These are phyloP conservation scores for Udeniomyces megalosporus DNA, from an alignment of 768 basidiomycete genomes.

Conservation along the genomic window DNA sequence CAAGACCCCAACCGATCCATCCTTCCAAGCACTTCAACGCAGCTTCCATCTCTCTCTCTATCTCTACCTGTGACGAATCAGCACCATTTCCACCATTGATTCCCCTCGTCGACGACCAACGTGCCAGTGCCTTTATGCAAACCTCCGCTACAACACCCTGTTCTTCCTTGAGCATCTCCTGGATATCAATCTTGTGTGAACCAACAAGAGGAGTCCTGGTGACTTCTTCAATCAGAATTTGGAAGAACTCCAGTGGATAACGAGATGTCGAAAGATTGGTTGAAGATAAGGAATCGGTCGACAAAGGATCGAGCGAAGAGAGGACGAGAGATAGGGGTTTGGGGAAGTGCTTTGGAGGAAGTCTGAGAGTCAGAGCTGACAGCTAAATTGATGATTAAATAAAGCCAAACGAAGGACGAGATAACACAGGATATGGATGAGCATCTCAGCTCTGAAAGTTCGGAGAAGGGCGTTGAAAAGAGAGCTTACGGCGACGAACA, in stretches of 20 bases:
- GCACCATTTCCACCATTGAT: slow-evolving; percentile 24
- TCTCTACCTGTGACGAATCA: too few species aligned
- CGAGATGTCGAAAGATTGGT: slow-evolving; percentile 20
- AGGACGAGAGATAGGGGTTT: slow-evolving; percentile 58
- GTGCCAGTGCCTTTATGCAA: background rate
- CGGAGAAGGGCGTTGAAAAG: too few species aligned
- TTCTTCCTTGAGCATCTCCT: background rate
- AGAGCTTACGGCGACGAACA: slow-evolving; percentile 64
- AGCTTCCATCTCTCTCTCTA: slow-evolving; percentile 41
- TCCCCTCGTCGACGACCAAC: slow-evolving; percentile 21
- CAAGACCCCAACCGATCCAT: slow-evolving; percentile 56
- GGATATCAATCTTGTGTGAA: slow-evolving; percentile 1
- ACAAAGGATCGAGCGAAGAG: slow-evolving; percentile 46
- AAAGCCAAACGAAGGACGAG: too few species aligned
- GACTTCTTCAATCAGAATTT: slow-evolving; percentile 35
- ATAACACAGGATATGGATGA: too few species aligned
- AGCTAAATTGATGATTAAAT: background rate
- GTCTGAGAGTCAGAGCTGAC: slow-evolving; percentile 25
- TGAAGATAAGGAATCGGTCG: slow-evolving; percentile 41
- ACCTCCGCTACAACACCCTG: slow-evolving; percentile 3
- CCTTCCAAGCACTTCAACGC: slow-evolving; percentile 66
- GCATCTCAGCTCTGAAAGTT: too few species aligned
- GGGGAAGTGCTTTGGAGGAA: slow-evolving; percentile 45
- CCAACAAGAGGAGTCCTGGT: slow-evolving; percentile 32
- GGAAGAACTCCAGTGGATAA: slow-evolving; percentile 3